phyloP scores from a whole-genome alignment of 2,329 filamentous ascomycete genomes.

The Aphanoascus verrucosus region DNA sequence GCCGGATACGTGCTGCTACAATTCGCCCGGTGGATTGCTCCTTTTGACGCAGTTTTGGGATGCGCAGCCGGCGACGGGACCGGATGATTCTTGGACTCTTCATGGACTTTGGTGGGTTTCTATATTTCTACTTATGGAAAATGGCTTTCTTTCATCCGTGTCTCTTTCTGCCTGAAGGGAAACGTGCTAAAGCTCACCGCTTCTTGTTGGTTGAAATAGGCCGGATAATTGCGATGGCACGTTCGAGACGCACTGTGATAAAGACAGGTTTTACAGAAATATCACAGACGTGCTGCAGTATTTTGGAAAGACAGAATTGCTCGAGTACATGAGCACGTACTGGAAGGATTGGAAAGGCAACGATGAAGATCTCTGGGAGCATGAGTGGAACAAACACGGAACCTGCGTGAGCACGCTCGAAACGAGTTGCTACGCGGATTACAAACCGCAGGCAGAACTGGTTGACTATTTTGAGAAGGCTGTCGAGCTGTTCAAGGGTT shows the following conservation, averaged over 20 bases:
- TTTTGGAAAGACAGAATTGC: conserved; percentile 41
- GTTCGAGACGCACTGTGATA: conserved; percentile 48
- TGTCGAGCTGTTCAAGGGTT: conserved; percentile 45
- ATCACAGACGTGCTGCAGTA: conserved; percentile 45
- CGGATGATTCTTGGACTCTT: conserved; percentile 47
- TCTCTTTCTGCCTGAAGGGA: background rate
- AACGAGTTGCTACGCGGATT: conserved; percentile 51
- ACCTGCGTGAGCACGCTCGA: conserved; percentile 62
- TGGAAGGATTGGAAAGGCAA: conserved; percentile 48
- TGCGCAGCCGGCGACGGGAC: conserved; percentile 44
- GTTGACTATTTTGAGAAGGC: conserved; percentile 48
- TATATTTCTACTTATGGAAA: background rate
- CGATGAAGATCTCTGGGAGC: conserved; percentile 53
- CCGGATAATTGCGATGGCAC: conserved; percentile 48
- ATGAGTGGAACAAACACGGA: conserved; percentile 63
- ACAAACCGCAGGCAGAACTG: conserved; percentile 46
- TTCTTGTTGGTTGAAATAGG: conserved; percentile 22
- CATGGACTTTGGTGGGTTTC: conserved; percentile 44
- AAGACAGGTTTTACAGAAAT: conserved; percentile 45
- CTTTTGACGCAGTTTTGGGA: conserved; percentile 54
- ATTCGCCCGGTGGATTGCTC: conserved; percentile 47
- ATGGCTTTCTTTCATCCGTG: background rate
- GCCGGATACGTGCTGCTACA: conserved; percentile 48
- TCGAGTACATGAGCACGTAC: conserved; percentile 50
- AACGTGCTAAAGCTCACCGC: background rate